Base-by-base conservation (phyloP, 1,139 yeast genomes). In the Magnusiomyces ingens region DNA sequence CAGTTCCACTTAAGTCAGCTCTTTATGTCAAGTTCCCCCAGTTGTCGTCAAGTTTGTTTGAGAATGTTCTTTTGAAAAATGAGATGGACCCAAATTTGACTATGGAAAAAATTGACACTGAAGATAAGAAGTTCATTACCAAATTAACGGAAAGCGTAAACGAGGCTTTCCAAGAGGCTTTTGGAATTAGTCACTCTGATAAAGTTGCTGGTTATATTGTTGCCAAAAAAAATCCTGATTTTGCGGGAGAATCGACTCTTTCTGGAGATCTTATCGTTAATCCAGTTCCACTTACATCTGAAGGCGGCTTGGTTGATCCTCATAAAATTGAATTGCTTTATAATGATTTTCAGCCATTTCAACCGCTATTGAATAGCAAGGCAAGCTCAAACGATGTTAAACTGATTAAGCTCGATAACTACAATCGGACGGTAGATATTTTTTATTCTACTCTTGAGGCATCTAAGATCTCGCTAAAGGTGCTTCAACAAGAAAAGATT, bases 381-480 rank as follows among this genome's bases (percentile, higher is more conserved):
- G 32, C 8, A 26, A 26, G 48, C 26, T 53, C 50, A 15, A 45
- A 49, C n/a, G 29, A 17, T 18, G 78, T 56, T 73, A 75, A 52
- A 60, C 68, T 32, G 58, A 60, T 2, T 72, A 70, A 17, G 58
- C 64, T 53, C 19, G 62, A 68, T 10, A 91, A 95, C 0, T 93
- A 89, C 66, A 90, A 88, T 64, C 78, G 79, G 55, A 85, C 97
- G 0, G 75, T 91, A 26, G 99, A 93, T 67, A 75, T 74, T 49
- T 93, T 86, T 65, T 93, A 87, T 66, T 88, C 96, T 0, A 83
- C 94, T 0, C 73, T 90, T 17, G 96, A 91, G 63, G 84, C 95
- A 1, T 81, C 89, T 8, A 88, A 87, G 62, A 80, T 84, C 61
- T 83, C 88, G 0, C 68, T 84, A 53, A 78, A 81, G 55, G 79